Evolutionary conservation across 2,329 filamentous ascomycete genomes (phyloP).

Genomic region (Pyricularia pennisetigena): DNA sequence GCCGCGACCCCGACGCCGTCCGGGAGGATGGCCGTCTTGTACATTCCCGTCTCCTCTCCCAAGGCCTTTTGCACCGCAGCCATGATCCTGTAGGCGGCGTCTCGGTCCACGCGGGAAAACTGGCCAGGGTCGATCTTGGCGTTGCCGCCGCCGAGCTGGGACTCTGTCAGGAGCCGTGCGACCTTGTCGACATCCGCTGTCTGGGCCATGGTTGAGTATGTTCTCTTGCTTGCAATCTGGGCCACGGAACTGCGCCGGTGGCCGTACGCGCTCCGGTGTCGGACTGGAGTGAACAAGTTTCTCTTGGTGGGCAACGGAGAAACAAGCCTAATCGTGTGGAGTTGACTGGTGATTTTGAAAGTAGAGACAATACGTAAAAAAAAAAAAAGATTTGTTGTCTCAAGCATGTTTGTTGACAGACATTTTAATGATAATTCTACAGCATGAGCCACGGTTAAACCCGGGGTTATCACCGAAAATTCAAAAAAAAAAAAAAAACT

Average conservation of each 20-base stretch:
- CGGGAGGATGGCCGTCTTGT: neutral
- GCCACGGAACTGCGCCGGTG: neutral
- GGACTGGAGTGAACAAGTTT: neutral
- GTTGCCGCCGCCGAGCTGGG: constrained; percentile 1
- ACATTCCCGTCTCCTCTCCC: constrained; percentile 1
- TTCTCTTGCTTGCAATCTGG: neutral
- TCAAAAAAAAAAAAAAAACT: neutral
- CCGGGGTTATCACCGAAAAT: neutral
- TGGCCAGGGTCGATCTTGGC: neutral
- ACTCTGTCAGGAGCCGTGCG: neutral
- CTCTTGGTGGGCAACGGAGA: neutral
- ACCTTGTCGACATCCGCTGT: neutral
- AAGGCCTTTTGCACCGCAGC: neutral
- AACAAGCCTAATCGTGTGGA: neutral
- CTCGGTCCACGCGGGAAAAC: neutral
- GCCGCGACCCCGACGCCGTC: neutral
- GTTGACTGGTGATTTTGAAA: neutral
- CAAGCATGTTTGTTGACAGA: neutral
- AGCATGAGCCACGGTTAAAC: neutral
- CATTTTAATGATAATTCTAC: neutral
- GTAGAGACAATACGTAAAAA: neutral
- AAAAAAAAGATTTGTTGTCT: neutral
- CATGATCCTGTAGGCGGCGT: neutral
- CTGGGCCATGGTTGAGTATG: neutral
- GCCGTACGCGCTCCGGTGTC: neutral